Conservation (phyloP, 73 alveolate genomes). For the Uronychia binucleata region DNA sequence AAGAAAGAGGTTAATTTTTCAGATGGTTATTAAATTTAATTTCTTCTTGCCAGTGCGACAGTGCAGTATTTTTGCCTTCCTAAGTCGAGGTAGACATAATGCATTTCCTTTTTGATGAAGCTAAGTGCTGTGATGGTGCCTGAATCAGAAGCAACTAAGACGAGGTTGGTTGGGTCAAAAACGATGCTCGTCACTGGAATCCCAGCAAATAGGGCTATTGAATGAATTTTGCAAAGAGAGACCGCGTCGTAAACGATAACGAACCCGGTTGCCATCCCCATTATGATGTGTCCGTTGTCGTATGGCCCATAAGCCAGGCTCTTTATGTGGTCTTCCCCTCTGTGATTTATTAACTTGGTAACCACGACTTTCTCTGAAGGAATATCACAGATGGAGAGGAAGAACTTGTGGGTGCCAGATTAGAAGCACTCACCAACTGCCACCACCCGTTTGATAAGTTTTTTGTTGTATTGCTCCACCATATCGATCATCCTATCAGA, state of each 20-base stretch:
- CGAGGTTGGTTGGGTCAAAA: slow-evolving; percentile 38
- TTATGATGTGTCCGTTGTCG: slow-evolving; percentile 34
- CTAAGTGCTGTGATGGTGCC: slow-evolving; percentile 32
- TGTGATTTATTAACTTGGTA: slow-evolving; percentile 5
- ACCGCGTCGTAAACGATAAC: slow-evolving; percentile 16
- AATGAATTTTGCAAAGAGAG: slow-evolving; percentile 3
- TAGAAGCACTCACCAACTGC: slow-evolving; percentile 21
- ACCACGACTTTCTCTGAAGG: slow-evolving; percentile 3
- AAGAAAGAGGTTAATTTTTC: not conserved
- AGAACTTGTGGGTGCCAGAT: slow-evolving; percentile 1
- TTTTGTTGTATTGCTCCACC: not conserved
- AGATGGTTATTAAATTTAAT: not conserved
- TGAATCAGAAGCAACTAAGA: slow-evolving; percentile 3
- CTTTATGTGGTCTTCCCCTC: slow-evolving; percentile 12
- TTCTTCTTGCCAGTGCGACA: slow-evolving; percentile 19
- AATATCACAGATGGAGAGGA: not conserved
- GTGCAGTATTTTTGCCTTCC: slow-evolving; percentile 47
- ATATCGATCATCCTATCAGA: slow-evolving; percentile 12
- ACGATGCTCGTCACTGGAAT: slow-evolving; percentile 4
- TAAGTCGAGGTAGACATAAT: slow-evolving; percentile 40
- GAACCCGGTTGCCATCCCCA: slow-evolving; percentile 24
- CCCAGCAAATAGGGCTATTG: not conserved
- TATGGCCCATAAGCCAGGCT: slow-evolving; percentile 34
- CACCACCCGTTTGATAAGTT: not conserved
- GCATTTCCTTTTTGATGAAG: slow-evolving; percentile 30